Evolutionary conservation across 2,329 filamentous ascomycete species (phyloP), one percentile per base, ranked within the genome.

Genomic region (Colletotrichum brevisporum): DNA sequence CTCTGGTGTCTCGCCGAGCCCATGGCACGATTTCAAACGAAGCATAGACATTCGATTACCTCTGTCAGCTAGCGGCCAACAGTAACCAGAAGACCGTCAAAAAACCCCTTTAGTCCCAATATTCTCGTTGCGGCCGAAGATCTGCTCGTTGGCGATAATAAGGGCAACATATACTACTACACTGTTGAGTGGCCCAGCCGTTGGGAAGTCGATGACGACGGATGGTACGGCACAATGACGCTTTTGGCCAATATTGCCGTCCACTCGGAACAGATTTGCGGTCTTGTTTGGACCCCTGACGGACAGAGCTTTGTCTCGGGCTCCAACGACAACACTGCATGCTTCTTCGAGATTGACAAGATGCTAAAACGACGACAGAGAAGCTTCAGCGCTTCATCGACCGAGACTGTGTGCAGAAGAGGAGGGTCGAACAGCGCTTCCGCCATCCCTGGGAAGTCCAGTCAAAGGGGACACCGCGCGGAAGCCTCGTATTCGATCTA

Each of bases 211-310:
- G 79, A 82, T 61, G 82, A 83, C 6, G 88, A 92, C 76, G 88
- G 87, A 58, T 97, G 94, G 93, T 86, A 89, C 36, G 94, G 95
- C 15, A 87, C 90, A 41, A 91, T 97, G 83, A 93, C 88, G 2
- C 84, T 98, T 26, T 83, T 97, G 59, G 91, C 92, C 24, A 90
- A 91, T 72, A 91, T 98, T 74, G 86, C 86, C 39, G 89, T 94
- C 8, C 95, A 98, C 77, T 89, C 86, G 1, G 94, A 98, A 79
- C 95, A 98, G 76, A 91, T 99, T 63, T 99, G 96, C 75, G 95
- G 95, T 1, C 84, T 99, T n/a, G 88, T 93, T 3, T 98, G 95
- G 94, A 95, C 94, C 4, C 83, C 84, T 3, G 89, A 93, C 74
- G 94, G 94, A 4, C 85, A 86, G 3, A 86, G 90, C 43, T 95